These are phyloP conservation scores for Thermothelomyces thermophilus DNA, from an alignment of 2,329 filamentous ascomycete genomes.

Conservation along the genomic window DNA sequence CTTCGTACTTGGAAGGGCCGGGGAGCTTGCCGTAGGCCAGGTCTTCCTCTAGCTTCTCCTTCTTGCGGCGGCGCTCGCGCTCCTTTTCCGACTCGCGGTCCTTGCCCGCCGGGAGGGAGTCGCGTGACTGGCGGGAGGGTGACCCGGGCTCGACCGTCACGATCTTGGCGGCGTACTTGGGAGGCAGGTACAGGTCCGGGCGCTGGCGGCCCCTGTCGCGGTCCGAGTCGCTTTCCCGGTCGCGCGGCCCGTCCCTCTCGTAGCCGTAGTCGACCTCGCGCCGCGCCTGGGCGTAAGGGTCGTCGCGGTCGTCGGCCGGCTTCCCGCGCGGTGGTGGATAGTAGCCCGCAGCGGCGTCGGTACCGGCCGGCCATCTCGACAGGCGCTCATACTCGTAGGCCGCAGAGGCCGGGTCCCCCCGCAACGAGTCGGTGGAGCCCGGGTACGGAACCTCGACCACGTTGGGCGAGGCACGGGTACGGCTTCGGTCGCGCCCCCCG, in stretches of 20 bases:
- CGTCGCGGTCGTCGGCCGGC: conserved; percentile 23
- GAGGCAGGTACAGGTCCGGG: conserved; percentile 38
- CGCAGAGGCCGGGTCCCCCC: conserved; percentile 25
- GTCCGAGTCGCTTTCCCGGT: conserved; percentile 27
- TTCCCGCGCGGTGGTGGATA: conserved; percentile 34
- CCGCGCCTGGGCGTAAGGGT: conserved; percentile 24
- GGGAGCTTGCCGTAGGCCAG: conserved; percentile 43
- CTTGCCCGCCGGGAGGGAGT: conserved; percentile 22
- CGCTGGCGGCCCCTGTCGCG: conserved; percentile 29
- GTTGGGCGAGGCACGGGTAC: conserved; percentile 29
- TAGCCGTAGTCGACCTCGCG: conserved; percentile 25
- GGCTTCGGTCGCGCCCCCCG: conserved; percentile 30
- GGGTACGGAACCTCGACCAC: conserved; percentile 41
- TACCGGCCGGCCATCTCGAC: conserved; percentile 31
- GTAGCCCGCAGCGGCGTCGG: conserved; percentile 28
- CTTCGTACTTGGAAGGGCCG: conserved; percentile 16
- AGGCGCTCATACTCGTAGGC: conserved; percentile 30
- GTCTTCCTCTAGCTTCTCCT: conserved; percentile 34
- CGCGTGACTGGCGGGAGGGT: conserved; percentile 28
- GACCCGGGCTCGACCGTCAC: conserved; percentile 22
- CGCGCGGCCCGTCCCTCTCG: conserved; percentile 23
- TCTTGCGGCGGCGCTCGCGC: conserved; percentile 25
- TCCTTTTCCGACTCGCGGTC: conserved; percentile 26
- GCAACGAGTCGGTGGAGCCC: conserved; percentile 30
- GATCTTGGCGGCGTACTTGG: conserved; percentile 41